phyloP scores from a whole-genome alignment of 306 rosid species.

The Pyrus bretschneideri region DNA sequence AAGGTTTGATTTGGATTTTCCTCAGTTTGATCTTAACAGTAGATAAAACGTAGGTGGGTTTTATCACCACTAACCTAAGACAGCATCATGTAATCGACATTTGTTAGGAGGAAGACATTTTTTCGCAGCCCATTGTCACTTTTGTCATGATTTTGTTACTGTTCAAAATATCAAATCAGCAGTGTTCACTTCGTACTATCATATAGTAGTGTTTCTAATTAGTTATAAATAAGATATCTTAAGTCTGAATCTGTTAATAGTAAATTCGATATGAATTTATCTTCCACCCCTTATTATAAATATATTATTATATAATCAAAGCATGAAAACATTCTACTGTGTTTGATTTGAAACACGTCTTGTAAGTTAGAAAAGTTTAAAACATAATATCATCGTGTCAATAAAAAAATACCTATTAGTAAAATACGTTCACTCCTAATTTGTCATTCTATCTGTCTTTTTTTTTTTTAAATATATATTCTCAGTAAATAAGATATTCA shows the following conservation, averaged over 20 bases:
- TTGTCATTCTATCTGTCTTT: not conserved
- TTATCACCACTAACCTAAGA: not conserved
- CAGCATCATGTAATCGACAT: not conserved
- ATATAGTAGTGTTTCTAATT: too few species aligned
- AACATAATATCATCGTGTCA: too few species aligned
- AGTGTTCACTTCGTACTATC: too few species aligned
- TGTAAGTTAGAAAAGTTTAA: not conserved
- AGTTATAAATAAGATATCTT: too few species aligned
- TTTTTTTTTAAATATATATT: too few species aligned
- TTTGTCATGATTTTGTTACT: not conserved
- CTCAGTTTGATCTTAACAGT: not conserved
- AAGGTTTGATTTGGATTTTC: not conserved
- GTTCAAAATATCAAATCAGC: too few species aligned
- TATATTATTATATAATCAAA: too few species aligned
- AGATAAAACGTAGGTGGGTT: not conserved
- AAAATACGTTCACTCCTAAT: too few species aligned
- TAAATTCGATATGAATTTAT: too few species aligned
- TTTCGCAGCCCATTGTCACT: not conserved
- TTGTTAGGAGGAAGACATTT: not conserved
- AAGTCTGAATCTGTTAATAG: fast-evolving
- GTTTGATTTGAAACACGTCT: not conserved
- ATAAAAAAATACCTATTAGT: too few species aligned
- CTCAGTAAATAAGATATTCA: not conserved
- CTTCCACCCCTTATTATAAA: too few species aligned
- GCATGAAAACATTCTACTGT: not conserved